Percentiles rank a stretch among this genome's conserved stretches.
Evolutionary conservation across 2,329 filamentous ascomycete species (phyloP).

Genomic region (Exserohilum turcica): DNA sequence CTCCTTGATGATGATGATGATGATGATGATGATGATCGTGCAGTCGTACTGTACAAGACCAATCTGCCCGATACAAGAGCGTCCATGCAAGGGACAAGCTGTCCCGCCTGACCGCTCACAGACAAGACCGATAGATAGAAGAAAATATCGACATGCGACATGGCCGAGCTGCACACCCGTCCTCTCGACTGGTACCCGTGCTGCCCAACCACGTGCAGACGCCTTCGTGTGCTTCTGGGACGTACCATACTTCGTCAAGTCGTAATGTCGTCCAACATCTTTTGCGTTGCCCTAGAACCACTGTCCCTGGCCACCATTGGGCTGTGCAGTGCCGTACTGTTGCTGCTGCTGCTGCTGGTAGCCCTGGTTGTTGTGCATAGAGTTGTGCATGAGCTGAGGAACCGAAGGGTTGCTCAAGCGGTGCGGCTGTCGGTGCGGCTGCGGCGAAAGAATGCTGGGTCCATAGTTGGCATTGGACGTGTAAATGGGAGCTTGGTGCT

Average conservation of each 20-base stretch:
- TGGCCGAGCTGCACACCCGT: slow-evolving; percentile 25
- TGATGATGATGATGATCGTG: no score
- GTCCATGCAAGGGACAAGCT: background rate
- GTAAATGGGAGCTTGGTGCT: slow-evolving; percentile 42
- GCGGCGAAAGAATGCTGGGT: slow-evolving; percentile 43
- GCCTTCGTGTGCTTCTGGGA: slow-evolving; percentile 19
- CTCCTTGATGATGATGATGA: slow-evolving; percentile 43
- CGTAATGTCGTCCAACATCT: slow-evolving; percentile 51
- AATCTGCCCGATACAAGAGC: slow-evolving; percentile 23
- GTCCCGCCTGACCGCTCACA: slow-evolving; percentile 2
- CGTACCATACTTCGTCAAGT: slow-evolving; percentile 57
- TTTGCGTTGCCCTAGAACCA: slow-evolving; percentile 16
- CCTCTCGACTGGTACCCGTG: slow-evolving; percentile 28
- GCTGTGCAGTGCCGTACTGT: slow-evolving; percentile 39
- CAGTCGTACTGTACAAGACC: slow-evolving; percentile 46
- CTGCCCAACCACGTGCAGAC: slow-evolving; percentile 28
- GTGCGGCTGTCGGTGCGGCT: slow-evolving; percentile 42
- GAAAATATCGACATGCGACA: slow-evolving; percentile 26
- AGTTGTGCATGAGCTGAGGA: slow-evolving; percentile 45
- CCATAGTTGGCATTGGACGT: slow-evolving; percentile 44
- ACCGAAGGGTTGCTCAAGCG: slow-evolving; percentile 46
- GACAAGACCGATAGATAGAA: slow-evolving; percentile 33
- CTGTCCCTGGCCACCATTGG: slow-evolving; percentile 9
- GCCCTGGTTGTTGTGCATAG: slow-evolving; percentile 46
- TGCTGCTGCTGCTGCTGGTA: slow-evolving; percentile 49